phyloP scores from a whole-genome alignment of 345 rosid species.

The Capsella bursapastoris region DNA sequence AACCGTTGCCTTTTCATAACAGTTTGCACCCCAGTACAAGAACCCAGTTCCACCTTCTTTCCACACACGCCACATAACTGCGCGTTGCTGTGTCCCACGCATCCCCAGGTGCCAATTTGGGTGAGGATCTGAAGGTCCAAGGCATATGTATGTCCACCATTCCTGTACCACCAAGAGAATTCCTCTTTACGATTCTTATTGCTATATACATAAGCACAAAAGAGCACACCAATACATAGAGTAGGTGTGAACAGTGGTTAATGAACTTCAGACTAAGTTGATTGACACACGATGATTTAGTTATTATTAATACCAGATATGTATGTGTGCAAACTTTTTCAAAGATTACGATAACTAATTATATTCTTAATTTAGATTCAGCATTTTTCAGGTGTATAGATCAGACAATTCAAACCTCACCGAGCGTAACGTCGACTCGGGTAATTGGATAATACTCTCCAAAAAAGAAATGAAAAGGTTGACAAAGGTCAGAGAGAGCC shows the following conservation, averaged over 20 bases:
- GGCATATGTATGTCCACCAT: slow-evolving; percentile 98
- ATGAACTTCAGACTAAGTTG: not conserved
- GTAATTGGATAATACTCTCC: not conserved
- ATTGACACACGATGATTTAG: not conserved
- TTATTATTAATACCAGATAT: not conserved
- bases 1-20: slow-evolving; percentile 90
- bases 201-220: slow-evolving; percentile 1
- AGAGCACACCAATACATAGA: not conserved
- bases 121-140: slow-evolving; percentile 98
- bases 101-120: slow-evolving; percentile 99
- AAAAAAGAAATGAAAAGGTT: slow-evolving; percentile 22
- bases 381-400: slow-evolving; percentile 9
- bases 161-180: slow-evolving; percentile 54
- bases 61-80: slow-evolving; percentile 99
- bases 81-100: slow-evolving; percentile 98
- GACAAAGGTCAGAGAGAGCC: slow-evolving; percentile 26
- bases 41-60: slow-evolving; percentile 99
- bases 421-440: slow-evolving; percentile 8
- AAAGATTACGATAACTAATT: slow-evolving; percentile 1
- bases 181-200: slow-evolving; percentile 6
- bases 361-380: slow-evolving; percentile 4
- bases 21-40: slow-evolving; percentile 97
- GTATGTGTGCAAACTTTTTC: not conserved
- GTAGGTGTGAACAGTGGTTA: not conserved
- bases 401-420: slow-evolving; percentile 1